Evolutionary conservation across 108 stramenopile species (phyloP).

Genomic region (Skeletonema marinoi): DNA sequence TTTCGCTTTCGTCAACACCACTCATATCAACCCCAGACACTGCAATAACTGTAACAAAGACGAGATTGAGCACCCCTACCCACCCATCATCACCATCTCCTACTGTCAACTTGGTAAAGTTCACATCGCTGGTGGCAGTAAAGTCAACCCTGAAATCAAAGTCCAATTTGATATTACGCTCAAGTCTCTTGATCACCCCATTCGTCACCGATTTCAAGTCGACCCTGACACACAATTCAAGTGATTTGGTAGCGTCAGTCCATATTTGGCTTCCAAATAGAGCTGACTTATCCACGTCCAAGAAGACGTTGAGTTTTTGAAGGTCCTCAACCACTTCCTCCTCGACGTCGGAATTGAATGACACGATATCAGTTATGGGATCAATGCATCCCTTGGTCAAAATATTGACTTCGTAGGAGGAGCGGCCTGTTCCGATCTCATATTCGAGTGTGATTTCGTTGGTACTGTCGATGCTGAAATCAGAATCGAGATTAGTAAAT

Average conservation of each 20-base stretch:
- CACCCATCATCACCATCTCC: no score
- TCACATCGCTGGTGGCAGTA: not conserved
- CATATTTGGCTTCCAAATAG: slow-evolving; percentile 24
- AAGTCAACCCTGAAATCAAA: not conserved
- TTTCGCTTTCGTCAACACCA: no score
- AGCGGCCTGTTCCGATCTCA: slow-evolving; percentile 6
- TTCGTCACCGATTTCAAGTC: slow-evolving; percentile 9
- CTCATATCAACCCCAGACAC: no score
- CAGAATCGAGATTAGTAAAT: slow-evolving; percentile 22
- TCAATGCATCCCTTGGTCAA: slow-evolving; percentile 26
- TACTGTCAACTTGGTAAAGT: no score
- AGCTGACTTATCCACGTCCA: slow-evolving; percentile 25
- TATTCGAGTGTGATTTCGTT: slow-evolving; percentile 12
- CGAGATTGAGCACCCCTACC: no score
- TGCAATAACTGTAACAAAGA: no score
- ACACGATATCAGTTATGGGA: not conserved
- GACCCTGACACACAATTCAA: slow-evolving; percentile 35
- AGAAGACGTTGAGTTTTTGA: slow-evolving; percentile 3
- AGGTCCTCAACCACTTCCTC: no score
- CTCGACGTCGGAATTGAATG: no score
- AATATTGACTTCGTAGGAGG: slow-evolving; percentile 14
- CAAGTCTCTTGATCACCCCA: slow-evolving; percentile 30
- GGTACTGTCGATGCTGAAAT: slow-evolving; percentile 15
- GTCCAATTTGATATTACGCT: not conserved
- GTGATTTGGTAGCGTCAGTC: not conserved